phyloP scores from a whole-genome alignment of 257 asterid species.

The Misopates orontium region DNA sequence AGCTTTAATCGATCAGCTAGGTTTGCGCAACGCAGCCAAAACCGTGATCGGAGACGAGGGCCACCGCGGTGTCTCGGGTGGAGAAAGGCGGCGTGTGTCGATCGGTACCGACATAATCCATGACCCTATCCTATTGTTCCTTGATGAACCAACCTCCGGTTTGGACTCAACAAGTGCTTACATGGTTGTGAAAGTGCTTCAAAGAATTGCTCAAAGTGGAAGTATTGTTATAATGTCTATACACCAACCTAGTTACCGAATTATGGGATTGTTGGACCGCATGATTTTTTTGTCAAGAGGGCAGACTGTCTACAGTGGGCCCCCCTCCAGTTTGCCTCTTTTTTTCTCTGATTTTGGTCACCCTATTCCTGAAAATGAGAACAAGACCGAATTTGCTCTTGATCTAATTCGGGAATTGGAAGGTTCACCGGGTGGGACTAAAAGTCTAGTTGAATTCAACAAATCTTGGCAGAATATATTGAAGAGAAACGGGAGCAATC shows the following conservation, averaged over 20 bases:
- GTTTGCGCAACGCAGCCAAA: slow-evolving; percentile 44
- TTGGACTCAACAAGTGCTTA: slow-evolving; percentile 85
- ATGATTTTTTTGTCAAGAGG: slow-evolving; percentile 74
- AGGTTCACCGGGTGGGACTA: slow-evolving; percentile 69
- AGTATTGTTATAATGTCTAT: slow-evolving; percentile 78
- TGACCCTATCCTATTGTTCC: slow-evolving; percentile 70
- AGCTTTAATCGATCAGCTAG: slow-evolving; percentile 46
- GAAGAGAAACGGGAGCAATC: slow-evolving; percentile 30
- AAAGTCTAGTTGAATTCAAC: slow-evolving; percentile 65
- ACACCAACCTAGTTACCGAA: slow-evolving; percentile 81
- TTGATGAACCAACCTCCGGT: slow-evolving; percentile 86
- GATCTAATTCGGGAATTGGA: slow-evolving; percentile 76
- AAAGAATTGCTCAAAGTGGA: slow-evolving; percentile 79
- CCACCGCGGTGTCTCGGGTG: slow-evolving; percentile 66
- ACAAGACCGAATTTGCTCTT: slow-evolving; percentile 65
- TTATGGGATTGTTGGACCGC: slow-evolving; percentile 58
- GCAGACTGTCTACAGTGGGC: slow-evolving; percentile 72
- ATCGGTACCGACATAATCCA: slow-evolving; percentile 85
- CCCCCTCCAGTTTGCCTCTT: slow-evolving; percentile 50
- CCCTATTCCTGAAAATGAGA: slow-evolving; percentile 74
- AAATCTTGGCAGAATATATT: slow-evolving; percentile 52
- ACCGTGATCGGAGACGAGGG: slow-evolving; percentile 63
- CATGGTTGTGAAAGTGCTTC: slow-evolving; percentile 80
- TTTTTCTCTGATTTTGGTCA: slow-evolving; percentile 73
- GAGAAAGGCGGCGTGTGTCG: slow-evolving; percentile 73